A percentile compares a stretch with the other conserved stretches of the same genome.
phyloP scores from a whole-genome alignment of 805 yeast genomes.

The Saccharomycopsis sp. region DNA sequence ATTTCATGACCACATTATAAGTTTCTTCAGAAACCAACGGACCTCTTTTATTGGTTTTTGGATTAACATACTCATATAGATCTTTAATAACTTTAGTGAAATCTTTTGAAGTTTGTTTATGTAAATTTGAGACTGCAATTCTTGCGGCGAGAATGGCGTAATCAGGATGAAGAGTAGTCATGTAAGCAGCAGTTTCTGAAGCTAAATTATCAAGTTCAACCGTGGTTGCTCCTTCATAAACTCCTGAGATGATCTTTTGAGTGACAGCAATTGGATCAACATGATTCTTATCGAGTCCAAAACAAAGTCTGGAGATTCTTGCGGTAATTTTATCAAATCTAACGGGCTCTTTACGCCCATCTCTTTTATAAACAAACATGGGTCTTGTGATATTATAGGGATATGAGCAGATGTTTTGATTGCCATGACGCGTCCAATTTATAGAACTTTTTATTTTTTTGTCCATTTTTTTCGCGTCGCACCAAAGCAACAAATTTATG shows the following conservation, averaged over 20 bases:
- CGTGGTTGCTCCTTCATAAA: conserved; percentile 94
- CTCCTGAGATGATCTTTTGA: conserved; percentile 91
- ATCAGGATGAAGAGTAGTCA: conserved; percentile 98
- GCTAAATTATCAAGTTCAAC: conserved; percentile 75
- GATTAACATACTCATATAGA: conserved; percentile 70
- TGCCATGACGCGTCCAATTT: too few relatives aligned
- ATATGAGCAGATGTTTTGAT: too few relatives aligned
- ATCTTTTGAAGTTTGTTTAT: conserved; percentile 84
- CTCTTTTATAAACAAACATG: conserved; percentile 89
- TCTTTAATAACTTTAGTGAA: conserved; percentile 70
- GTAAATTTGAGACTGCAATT: conserved; percentile 87
- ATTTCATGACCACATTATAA: conserved; percentile 47
- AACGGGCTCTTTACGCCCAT: conserved; percentile 90
- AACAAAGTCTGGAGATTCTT: conserved; percentile 84
- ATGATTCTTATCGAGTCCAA: conserved; percentile 84
- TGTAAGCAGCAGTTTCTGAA: conserved; percentile 94
- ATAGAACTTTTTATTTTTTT: too few relatives aligned
- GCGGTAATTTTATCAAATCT: conserved; percentile 96
- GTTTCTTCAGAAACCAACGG: conserved; percentile 68
- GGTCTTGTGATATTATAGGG: too few relatives aligned
- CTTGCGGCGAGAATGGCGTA: conserved; percentile 93
- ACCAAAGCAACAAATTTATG: too few relatives aligned
- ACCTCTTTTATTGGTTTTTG: conserved; percentile 54
- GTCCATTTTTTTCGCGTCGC: too few relatives aligned
- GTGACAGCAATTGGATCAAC: conserved; percentile 95